phyloP scores from a whole-genome alignment of 805 yeast genomes.

The Hanseniaspora pseudoguilliermondii region DNA sequence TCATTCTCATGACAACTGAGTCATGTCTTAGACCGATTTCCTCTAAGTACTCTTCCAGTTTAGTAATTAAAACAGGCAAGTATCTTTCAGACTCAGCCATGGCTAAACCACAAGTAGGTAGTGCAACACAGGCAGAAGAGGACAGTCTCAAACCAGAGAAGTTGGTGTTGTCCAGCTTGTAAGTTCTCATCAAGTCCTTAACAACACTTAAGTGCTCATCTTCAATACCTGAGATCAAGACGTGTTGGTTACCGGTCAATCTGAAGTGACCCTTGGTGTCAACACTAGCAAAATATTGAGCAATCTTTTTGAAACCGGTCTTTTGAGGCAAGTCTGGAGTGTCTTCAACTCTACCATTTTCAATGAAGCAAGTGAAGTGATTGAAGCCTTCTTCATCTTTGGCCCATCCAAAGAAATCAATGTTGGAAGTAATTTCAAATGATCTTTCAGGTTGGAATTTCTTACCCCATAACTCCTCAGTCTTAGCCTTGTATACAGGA shows the following conservation, averaged over 20 bases:
- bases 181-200: conserved; percentile 52
- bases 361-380: conserved; percentile 89
- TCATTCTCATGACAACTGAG: conserved; percentile 92
- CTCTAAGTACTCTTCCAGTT: conserved; percentile 76
- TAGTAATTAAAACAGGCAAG: conserved; percentile 66
- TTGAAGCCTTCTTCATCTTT: conserved; percentile 71
- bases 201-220: conserved; percentile 54
- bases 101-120: conserved; percentile 97
- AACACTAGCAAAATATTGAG: conserved; percentile 46
- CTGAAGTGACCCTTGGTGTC: conserved; percentile 72
- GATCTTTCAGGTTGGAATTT: conserved; percentile 57
- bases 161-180: conserved; percentile 71
- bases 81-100: conserved; percentile 95
- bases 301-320: conserved; percentile 70
- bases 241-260: conserved; percentile 91
- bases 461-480: conserved; percentile 72
- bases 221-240: conserved; percentile 57
- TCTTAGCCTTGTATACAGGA: conserved; percentile 63
- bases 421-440: conserved; percentile 71
- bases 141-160: conserved; percentile 77
- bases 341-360: conserved; percentile 92
- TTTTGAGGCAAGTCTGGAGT: conserved; percentile 83
- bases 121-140: conserved; percentile 93
- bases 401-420: conserved; percentile 89
- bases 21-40: conserved; percentile 90